Base-by-base conservation (phyloP, 345 rosid genomes). In the Melaleuca quinquenervia region DNA sequence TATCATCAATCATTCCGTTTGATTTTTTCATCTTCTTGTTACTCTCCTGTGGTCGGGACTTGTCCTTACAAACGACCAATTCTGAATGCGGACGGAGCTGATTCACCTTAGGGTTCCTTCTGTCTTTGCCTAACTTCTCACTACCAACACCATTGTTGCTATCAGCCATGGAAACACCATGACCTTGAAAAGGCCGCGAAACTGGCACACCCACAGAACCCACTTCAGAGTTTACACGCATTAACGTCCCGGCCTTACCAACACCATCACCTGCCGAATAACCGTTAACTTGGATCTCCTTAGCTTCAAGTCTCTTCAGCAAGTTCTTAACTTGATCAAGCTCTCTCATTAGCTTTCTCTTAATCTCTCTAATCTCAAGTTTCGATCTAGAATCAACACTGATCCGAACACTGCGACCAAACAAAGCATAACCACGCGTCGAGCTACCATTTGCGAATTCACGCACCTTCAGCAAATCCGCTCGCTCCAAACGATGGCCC, bases 311-410 rank as follows among this genome's bases (percentile, higher is more conserved):
- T 62, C 83, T 90, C 90, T 85, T 91, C 82, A 87, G 85, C 55
- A 91, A 86, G 84, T 52, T 89, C 88, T 91, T 90, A 84, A 93
- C 93, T 87, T 88, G 92, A 86, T 93, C 91, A 82, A 94, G 96
- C 89, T 94, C 96, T 75, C 88, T 52, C 21, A 86, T 89, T 75
- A 94, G 85, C 86, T 92, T 94, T 86, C 94, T 89, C 91, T 90
- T 92, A 11, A 93, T 85, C 84, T 84, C 89, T 62, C 90, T 88
- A 87, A 84, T 89, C 60, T 91, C 93, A 9, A 64, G 74, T 78
- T 90, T 90, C 20, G 91, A 90, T 82, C 86, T 76, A 22, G 62
- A 84, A 90, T 86, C 60, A 62, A 92, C 87, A 82, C 85, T 92
- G 85, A 93, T 87, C 87, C 91, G 91, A 27, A 94, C 93, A 80